Evolutionary conservation across 2,329 filamentous ascomycete species (phyloP), one percentile per base, ranked within the genome.

Genomic region (Ophiognomonia clavigignenti-juglandacearum): DNA sequence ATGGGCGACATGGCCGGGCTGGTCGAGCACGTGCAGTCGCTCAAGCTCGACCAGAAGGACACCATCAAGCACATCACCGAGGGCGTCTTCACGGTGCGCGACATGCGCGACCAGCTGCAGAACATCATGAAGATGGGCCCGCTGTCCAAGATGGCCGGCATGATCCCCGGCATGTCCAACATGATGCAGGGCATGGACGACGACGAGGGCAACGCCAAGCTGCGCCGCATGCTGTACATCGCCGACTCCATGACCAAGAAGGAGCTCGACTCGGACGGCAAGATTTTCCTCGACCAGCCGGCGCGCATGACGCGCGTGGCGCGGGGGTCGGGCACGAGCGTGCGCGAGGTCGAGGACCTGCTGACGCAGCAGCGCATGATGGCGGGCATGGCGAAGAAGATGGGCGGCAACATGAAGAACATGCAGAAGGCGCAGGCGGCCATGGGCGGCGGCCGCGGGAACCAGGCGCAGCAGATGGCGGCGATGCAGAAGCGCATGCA

Each of bases 111-210:
- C 64, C 95, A 98, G 63, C 82, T 98, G 11, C 86, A 86, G 49
- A 97, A 97, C 61, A 96, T 98, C 61, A 96, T 97, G 90, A 98
- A 98, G 72, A 97, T 98, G 93, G 93, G 93, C 0, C 93, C 93
- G 0, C 71, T 98, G 1, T 95, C 88, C 16, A 97, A 98, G 65
- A 95, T 98, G 81, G 95, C 92, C 0, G 90, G 91, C 59, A 98
- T 98, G 93, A 97, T 98, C 54, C 93, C 93, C 0, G 93, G 93
- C 23, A 85, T 98, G 66, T 86, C 86, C 56, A 87, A 86, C 61
- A 85, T 97, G 77, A 97, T 96, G 81, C 85, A 88, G 44, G 89
- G 89, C 32, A 93, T 97, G 80, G 91, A 97, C 62, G 95, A 98
- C 62, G 92, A 97, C 61, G 93, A 97, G 61, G 92, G 92, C n/a